A percentile compares a stretch with the other conserved stretches of the same genome.
Evolutionary conservation across 2,329 filamentous ascomycete genomes (phyloP).

Genomic region (Aureobasidium vineae): DNA sequence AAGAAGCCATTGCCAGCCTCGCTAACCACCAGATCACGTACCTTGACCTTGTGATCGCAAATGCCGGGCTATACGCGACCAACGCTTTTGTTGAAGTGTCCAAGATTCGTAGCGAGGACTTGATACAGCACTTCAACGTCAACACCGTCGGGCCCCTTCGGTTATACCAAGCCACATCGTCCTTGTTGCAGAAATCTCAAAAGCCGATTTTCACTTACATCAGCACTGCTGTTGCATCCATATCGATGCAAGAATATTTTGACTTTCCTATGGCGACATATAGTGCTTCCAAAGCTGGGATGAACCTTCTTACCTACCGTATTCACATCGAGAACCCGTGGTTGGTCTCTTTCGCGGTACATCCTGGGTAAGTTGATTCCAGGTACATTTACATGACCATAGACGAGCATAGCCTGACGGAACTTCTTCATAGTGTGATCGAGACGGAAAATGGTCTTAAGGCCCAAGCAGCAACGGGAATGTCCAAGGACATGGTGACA

Average conservation of each 20-base stretch:
- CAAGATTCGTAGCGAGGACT: conserved; percentile 24
- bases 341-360: not conserved
- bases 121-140: conserved; percentile 37
- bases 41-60: conserved; percentile 30
- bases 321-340: conserved; percentile 40
- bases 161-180: conserved; percentile 48
- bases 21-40: conserved; percentile 20
- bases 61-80: conserved; percentile 20
- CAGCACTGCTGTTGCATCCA: conserved; percentile 25
- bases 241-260: conserved; percentile 25
- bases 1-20: conserved; percentile 29
- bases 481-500: not conserved
- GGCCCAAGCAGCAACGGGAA: not conserved
- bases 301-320: conserved; percentile 42
- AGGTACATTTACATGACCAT: not conserved
- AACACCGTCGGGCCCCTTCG: conserved; percentile 43
- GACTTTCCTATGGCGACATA: conserved; percentile 44
- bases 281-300: conserved; percentile 46
- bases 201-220: conserved; percentile 43
- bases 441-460: not conserved
- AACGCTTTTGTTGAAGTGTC: not conserved
- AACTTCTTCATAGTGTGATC: not conserved
- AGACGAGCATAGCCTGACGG: not conserved
- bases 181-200: conserved; percentile 39
- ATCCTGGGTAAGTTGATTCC: not conserved